Evolutionary conservation across 192 early-diverging fungal genomes (phyloP).

Genomic region (Lobosporangium transversale): DNA sequence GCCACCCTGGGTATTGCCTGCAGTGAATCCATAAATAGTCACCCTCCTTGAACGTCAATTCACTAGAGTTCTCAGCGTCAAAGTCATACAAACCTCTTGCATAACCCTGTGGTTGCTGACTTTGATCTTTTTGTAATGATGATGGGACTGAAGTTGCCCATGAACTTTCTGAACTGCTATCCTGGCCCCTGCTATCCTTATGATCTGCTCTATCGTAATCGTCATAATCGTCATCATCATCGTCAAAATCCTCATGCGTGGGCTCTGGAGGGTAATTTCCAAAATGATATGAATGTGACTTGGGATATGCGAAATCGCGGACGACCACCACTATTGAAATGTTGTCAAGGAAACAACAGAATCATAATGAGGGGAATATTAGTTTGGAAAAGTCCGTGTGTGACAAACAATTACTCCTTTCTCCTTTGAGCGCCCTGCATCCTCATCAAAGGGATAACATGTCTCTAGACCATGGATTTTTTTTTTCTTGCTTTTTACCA

Average conservation of each 20-base stretch:
- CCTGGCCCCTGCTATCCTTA: conserved; percentile 10
- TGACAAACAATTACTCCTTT: conserved; percentile 19
- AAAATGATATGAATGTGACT: conserved; percentile 27
- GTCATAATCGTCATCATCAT: conserved; percentile 22
- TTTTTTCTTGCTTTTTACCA: conserved; percentile 17
- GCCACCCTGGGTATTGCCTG: conserved; percentile 78
- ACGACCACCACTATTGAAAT: conserved; percentile 18
- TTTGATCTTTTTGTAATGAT: conserved; percentile 21
- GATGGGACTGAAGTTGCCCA: not conserved
- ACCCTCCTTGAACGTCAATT: conserved; percentile 71
- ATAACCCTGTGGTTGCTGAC: conserved; percentile 54
- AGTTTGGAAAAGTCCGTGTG: conserved; percentile 1
- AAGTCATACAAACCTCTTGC: conserved; percentile 78
- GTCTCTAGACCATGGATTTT: not conserved
- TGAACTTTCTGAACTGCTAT: not conserved
- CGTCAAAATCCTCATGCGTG: conserved; percentile 26
- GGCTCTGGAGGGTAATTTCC: conserved; percentile 39
- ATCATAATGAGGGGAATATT: too few species aligned
- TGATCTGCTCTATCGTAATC: conserved; percentile 20
- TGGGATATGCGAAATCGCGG: conserved; percentile 43
- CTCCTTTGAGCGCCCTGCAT: not conserved
- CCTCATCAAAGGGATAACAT: not conserved
- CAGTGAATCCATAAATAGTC: conserved; percentile 74
- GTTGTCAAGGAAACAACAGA: not conserved
- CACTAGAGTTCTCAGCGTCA: conserved; percentile 72